A percentile compares a stretch with the other conserved stretches of the same genome.
These are phyloP conservation scores for Sarocladium oryzae DNA, from an alignment of 2,329 filamentous ascomycete genomes.

Conservation along the genomic window DNA sequence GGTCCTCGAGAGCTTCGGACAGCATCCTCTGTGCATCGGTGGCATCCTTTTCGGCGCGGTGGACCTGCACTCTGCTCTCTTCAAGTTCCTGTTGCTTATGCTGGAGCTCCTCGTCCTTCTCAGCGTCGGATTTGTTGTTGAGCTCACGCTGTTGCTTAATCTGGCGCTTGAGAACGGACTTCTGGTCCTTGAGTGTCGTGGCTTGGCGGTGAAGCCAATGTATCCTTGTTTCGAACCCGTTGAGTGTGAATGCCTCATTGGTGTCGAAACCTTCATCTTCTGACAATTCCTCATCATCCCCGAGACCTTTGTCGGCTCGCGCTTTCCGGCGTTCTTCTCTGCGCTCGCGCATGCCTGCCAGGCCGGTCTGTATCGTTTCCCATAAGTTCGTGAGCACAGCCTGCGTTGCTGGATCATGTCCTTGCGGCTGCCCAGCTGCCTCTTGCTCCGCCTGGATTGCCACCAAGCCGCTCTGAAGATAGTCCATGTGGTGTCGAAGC, in stretches of 20 bases:
- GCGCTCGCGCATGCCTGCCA: slow-evolving; percentile 47
- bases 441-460: slow-evolving; percentile 54
- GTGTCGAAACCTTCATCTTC: slow-evolving; percentile 54
- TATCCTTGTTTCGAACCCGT: slow-evolving; percentile 71
- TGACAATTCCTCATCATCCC: slow-evolving; percentile 54
- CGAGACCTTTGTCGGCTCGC: slow-evolving; percentile 49
- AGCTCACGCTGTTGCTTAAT: slow-evolving; percentile 93
- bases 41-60: slow-evolving; percentile 31
- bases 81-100: slow-evolving; percentile 52
- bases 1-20: slow-evolving; percentile 38
- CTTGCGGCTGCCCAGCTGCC: slow-evolving; percentile 18
- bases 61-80: slow-evolving; percentile 28
- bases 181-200: slow-evolving; percentile 77
- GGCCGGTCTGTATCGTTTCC: slow-evolving; percentile 46
- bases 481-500: slow-evolving; percentile 57
- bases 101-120: slow-evolving; percentile 59
- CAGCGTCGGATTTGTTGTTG: slow-evolving; percentile 76
- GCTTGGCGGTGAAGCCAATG: slow-evolving; percentile 72
- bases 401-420: slow-evolving; percentile 31
- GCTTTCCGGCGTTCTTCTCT: slow-evolving; percentile 47
- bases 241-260: slow-evolving; percentile 61
- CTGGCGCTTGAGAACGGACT: slow-evolving; percentile 80
- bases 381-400: slow-evolving; percentile 47
- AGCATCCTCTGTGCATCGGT: slow-evolving; percentile 41
- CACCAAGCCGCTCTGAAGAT: slow-evolving; percentile 60